These are phyloP conservation scores for Coemansia sp. DNA, from an alignment of 192 early-diverging fungal species.

Conservation along the genomic window DNA sequence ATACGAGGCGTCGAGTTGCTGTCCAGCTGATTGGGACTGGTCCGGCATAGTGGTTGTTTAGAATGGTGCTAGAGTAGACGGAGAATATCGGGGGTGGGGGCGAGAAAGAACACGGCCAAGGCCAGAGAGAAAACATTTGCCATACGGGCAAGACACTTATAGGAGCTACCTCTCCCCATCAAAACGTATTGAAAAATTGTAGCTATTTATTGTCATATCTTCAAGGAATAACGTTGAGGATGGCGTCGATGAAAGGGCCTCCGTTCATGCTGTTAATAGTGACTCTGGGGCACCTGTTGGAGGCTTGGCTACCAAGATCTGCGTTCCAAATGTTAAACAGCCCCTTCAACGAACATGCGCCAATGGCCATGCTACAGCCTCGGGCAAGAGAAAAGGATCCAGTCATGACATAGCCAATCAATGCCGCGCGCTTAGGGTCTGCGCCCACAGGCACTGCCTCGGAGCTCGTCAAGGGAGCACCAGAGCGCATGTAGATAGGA, in stretches of 20 bases:
- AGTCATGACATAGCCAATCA: conserved; percentile 41
- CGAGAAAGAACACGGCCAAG: neutral
- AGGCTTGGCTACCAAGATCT: neutral
- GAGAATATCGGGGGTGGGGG: neutral
- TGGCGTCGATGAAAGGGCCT: conserved; percentile 22
- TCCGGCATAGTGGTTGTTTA: conserved; percentile 20
- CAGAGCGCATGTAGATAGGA: conserved; percentile 20
- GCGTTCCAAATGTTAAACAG: conserved; percentile 24
- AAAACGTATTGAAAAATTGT: no score
- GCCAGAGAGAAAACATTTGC: neutral
- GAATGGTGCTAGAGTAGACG: neutral
- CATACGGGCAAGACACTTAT: neutral
- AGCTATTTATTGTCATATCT: no score
- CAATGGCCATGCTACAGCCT: conserved; percentile 46
- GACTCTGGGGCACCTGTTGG: neutral
- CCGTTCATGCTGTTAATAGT: conserved; percentile 26
- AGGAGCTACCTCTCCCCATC: no score
- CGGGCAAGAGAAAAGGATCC: conserved; percentile 51
- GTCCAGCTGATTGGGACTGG: conserved; percentile 15
- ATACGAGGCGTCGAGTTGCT: conserved; percentile 55
- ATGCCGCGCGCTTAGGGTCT: neutral
- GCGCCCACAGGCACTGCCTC: neutral
- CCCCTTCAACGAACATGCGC: conserved; percentile 43
- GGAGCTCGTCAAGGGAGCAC: neutral
- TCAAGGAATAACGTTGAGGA: conserved; percentile 24